Evolutionary conservation across 768 basidiomycete genomes (phyloP).

Genomic region (Phylloporus scabripes): DNA sequence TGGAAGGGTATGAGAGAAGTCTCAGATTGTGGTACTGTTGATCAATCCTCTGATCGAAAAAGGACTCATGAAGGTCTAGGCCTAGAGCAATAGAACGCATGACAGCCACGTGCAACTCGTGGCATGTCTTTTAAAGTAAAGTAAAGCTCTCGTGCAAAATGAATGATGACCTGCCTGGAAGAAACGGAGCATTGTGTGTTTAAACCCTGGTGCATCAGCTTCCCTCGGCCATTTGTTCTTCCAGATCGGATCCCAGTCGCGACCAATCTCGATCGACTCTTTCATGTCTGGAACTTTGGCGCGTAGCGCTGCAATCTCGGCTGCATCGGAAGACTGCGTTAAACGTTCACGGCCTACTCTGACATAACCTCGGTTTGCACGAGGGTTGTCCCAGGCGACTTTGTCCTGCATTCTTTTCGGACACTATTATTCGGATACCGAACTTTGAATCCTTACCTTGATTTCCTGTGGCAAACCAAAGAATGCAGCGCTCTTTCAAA

Average conservation of each 20-base stretch:
- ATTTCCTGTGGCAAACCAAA: conserved; percentile 57
- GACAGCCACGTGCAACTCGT: conserved; percentile 64
- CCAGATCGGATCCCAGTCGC: conserved; percentile 74
- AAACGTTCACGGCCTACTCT: conserved; percentile 79
- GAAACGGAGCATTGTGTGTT: conserved; percentile 68
- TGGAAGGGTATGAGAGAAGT: conserved; percentile 76
- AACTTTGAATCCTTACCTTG: conserved; percentile 40
- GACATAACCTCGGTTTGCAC: conserved; percentile 83
- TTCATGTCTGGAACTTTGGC: conserved; percentile 73
- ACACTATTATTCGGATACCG: not conserved
- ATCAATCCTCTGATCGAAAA: conserved; percentile 71
- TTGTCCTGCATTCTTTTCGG: conserved; percentile 36
- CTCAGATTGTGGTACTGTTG: conserved; percentile 79
- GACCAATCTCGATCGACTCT: conserved; percentile 86
- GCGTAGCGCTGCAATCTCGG: conserved; percentile 69
- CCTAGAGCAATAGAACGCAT: conserved; percentile 88
- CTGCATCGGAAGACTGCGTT: conserved; percentile 62
- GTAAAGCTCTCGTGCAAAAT: not conserved
- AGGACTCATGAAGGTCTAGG: conserved; percentile 62
- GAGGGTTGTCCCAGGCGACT: conserved; percentile 80
- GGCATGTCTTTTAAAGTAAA: conserved; percentile 50
- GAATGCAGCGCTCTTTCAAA: conserved; percentile 64
- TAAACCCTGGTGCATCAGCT: conserved; percentile 58
- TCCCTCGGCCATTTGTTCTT: conserved; percentile 79
- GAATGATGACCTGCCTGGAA: conserved; percentile 45